phyloP scores from a whole-genome alignment of 345 rosid species.

The Eutrema heterophyllum region DNA sequence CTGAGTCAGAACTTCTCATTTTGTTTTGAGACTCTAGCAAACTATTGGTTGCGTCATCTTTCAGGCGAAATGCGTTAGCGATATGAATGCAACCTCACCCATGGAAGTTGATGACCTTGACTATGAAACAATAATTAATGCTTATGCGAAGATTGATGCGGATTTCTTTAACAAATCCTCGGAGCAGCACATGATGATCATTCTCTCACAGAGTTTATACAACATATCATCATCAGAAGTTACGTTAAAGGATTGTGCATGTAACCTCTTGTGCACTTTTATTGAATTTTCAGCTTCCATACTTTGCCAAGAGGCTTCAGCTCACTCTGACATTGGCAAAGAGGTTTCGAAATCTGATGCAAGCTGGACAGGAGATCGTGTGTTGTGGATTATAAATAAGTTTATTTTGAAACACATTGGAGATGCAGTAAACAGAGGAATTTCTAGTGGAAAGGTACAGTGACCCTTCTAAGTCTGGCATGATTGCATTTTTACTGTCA shows the following conservation, averaged over 20 bases:
- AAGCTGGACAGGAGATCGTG: conserved; percentile 47
- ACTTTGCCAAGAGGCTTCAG: conserved; percentile 33
- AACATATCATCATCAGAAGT: conserved; percentile 63
- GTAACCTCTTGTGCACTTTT: conserved; percentile 51
- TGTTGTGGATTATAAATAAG: conserved; percentile 48
- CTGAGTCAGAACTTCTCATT: background rate
- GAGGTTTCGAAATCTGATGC: conserved; percentile 27
- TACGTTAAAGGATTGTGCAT: conserved; percentile 61
- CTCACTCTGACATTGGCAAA: conserved; percentile 22
- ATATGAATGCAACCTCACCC: conserved; percentile 61
- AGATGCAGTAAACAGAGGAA: conserved; percentile 47
- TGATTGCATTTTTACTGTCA: background rate
- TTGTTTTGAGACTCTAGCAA: conserved; percentile 1
- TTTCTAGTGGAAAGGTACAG: conserved; percentile 47
- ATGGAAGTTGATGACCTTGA: conserved; percentile 71
- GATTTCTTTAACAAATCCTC: conserved; percentile 39
- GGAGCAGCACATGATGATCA: conserved; percentile 50
- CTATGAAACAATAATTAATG: conserved; percentile 51
- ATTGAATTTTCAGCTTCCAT: conserved; percentile 55
- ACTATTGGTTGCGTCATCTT: conserved; percentile 10
- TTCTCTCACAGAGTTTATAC: conserved; percentile 69
- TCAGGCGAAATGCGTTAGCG: conserved; percentile 57
- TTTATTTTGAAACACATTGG: conserved; percentile 65
- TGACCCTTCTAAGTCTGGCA: conserved; percentile 3
- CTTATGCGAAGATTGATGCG: conserved; percentile 53